Conservation (phyloP, 2,329 filamentous ascomycete species). For the Diaporthe ampelina region DNA sequence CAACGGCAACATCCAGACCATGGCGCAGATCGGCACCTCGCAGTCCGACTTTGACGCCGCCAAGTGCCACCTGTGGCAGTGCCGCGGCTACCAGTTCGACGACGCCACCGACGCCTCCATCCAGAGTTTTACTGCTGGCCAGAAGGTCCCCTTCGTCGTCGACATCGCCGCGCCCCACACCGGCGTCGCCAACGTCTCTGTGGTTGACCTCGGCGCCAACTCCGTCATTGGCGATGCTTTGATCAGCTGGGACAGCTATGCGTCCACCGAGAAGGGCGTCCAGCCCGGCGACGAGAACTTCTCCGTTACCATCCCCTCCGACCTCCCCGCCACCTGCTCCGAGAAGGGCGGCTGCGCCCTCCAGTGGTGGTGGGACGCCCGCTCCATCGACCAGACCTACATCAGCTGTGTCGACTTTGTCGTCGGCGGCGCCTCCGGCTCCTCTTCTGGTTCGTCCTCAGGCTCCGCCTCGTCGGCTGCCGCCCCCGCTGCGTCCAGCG, state of each 20-base stretch:
- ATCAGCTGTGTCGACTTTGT: conserved; percentile 68
- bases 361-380: conserved; percentile 68
- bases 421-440: conserved; percentile 33
- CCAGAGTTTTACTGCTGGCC: conserved; percentile 64
- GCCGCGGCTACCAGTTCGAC: conserved; percentile 70
- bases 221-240: conserved; percentile 62
- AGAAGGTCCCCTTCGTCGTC: conserved; percentile 59
- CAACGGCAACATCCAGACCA: conserved; percentile 70
- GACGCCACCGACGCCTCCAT: conserved; percentile 66
- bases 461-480: conserved; percentile 18
- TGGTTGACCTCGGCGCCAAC: conserved; percentile 64
- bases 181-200: conserved; percentile 67
- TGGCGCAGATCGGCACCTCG: conserved; percentile 61
- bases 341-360: conserved; percentile 63
- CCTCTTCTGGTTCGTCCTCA: neutral
- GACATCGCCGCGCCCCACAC: conserved; percentile 67
- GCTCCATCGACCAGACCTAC: conserved; percentile 63
- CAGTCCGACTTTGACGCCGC: conserved; percentile 62
- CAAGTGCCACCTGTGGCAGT: conserved; percentile 66
- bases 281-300: conserved; percentile 62
- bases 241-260: conserved; percentile 64
- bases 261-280: conserved; percentile 58
- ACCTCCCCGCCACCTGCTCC: conserved; percentile 59
- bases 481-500: neutral
- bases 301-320: conserved; percentile 65